Base-by-base conservation (phyloP, 2,329 filamentous ascomycete genomes). In the Fusarium liriodendri region DNA sequence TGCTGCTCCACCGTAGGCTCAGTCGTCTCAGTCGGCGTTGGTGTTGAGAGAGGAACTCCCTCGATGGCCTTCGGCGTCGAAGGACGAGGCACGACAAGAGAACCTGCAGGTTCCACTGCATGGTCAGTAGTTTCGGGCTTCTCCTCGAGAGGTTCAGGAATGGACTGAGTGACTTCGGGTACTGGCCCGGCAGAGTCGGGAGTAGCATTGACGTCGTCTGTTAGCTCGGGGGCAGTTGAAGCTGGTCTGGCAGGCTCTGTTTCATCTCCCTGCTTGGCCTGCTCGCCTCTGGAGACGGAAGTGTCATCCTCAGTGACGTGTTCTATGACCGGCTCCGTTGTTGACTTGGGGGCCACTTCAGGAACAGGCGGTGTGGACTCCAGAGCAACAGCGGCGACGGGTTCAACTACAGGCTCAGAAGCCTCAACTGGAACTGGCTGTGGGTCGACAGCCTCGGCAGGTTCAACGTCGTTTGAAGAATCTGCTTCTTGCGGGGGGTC, bases 401-500 rank as follows among this genome's bases (percentile, higher is more conserved):
- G 16, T n/a, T 59, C 47, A 40, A 16, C 29, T 9, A 37, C 20
- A 52, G 69, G 54, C 40, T 64, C 60, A 33, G 59, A 32, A 18
- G n/a, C n/a, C 47, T 70, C 66, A 8, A 52, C 35, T 58, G 61
- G 18, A 8, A 52, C 35, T 58, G 61, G 18, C n/a, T 29, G 27
- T 42, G 76, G 60, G 11, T 63, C 62, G n/a, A 35, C 32, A 37
- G 52, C 45, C 11, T 20, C 47, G 37, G 54, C 32, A 37, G 62
- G 35, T 14, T 67, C 62, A 20, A 13, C 27, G n/a, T 27, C 47
- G 10, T 37, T 59, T 16, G 52, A 22, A 35, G 20, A 16, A 32
- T 62, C 32, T n/a, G 38, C 35, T 52, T 72, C 58, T 42, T 60
- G 42, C 22, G 33, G 20, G n/a, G 42, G 8, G 47, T 64, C 69